Base-by-base conservation (phyloP, 805 yeast species). In the Monosporozyma aquatica region DNA sequence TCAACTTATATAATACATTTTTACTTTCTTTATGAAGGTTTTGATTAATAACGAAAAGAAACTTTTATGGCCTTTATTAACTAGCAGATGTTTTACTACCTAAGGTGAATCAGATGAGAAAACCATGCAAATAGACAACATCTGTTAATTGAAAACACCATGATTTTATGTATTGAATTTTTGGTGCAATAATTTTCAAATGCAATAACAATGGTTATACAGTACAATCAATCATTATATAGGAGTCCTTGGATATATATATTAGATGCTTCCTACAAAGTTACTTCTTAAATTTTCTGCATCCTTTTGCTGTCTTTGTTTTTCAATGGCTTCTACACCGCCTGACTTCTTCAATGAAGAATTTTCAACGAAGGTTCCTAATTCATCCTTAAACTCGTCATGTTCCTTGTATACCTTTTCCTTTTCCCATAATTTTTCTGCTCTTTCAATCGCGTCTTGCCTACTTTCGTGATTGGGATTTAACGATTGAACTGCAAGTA, bases 291-390 rank as follows among this genome's bases (percentile, higher is more conserved):
- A 64, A 52, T 83, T 83, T 50, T 80, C 80, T 42, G 72, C 77
- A 61, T 87, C 94, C 49, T 84, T 80, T 47, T 71, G 65, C 50
- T 68, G 70, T 45, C 96, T 69, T 38, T 70, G 50, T 46, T 85
- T 69, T 52, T 90, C 97, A 17, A 85, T 67, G 53, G 87, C 97
- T 47, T 84, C 94, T 17, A 87, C 74, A 1, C 97, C 97, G 5
- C 97, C 97, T 15, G 87, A 75, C 48, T 77, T 82, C 55, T 84
- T 85, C 44, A 90, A 68, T 55, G 73, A 82, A 23, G 76, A 72
- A 34, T 80, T 90, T 6, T 72, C 89, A 6, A 90, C 95, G 68
- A 87, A 90, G 17, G 76, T 82, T 2, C 80, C 92, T 6, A 90
- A 66, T 57, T 90, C 97, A 37, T 83, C 87, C 57, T 82, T 85